Evolutionary conservation across 163 green algal species (phyloP), one percentile per base, ranked within the genome.

Genomic region (Chlamydomonas reinhardtii): DNA sequence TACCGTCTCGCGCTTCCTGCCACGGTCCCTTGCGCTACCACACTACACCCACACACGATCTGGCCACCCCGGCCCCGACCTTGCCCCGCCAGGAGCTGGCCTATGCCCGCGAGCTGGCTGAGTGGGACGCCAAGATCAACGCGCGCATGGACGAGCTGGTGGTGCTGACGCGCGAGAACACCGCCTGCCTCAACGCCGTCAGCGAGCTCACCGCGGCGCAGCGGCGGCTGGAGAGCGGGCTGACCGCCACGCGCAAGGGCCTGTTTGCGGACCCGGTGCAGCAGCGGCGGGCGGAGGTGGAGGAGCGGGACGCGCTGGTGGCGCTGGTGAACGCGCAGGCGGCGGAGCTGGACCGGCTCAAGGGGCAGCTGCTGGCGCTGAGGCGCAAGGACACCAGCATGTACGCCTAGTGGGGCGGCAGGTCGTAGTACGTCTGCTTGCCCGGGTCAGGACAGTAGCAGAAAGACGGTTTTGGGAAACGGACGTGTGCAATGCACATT

Each of bases 121-220:
- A 95, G 75, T 95, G 91, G 94, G 92, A 96, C 52, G 34, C 65
- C 16, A 82, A 88, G 35, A 94, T 96, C 25, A 73, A 87, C 17
- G 66, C 82, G 31, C 90, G 92, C 37, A 92, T 85, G 52, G 85
- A 94, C 31, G 93, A 96, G 86, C 84, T 98, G 75, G 83, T 94
- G 77, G 89, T 85, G 24, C 78, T 92, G 37, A 96, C 92, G 12
- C 81, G 83, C 52, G 91, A 95, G 69, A 97, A 98, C 92, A 98
- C 95, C 6, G 73, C 52, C 43, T 92, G 83, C 37, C 89, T 98
- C 31, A 94, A 94, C 65, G 89, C 91, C 3, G 88, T 97, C 8
- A 93, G 89, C 11, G 89, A 94, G 19, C 83, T 96, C 22, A 96
- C 91, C 0, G 59, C 75, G 16, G 75, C 81, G 52, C 93, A 97